Evolutionary conservation across 257 asterid genomes (phyloP).

Genomic region (Parsonsia alboflavescens): DNA sequence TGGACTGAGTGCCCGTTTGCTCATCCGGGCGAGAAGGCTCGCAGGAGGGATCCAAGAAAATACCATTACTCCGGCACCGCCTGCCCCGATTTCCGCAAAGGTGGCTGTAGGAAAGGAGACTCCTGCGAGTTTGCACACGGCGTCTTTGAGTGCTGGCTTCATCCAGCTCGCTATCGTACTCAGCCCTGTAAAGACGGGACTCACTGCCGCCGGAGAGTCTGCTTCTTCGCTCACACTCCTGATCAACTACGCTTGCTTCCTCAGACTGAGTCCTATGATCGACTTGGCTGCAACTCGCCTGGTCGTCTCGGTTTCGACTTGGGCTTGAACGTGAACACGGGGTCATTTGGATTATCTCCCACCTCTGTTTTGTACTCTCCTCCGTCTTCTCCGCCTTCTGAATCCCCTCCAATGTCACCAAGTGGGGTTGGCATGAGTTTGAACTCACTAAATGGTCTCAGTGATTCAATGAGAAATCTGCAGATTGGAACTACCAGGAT

Average conservation of each 20-base stretch:
- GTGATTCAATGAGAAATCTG: conserved; percentile 56
- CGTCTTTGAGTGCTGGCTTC: conserved; percentile 92
- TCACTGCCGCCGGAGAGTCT: conserved; percentile 77
- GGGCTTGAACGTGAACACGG: not conserved
- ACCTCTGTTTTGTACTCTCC: conserved; percentile 40
- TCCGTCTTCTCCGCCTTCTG: conserved; percentile 43
- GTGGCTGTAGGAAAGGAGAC: conserved; percentile 66
- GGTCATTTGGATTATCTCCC: conserved; percentile 26
- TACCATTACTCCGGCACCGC: conserved; percentile 63
- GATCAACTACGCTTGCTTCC: conserved; percentile 65
- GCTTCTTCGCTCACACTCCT: conserved; percentile 88
- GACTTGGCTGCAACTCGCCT: conserved; percentile 20
- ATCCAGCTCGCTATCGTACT: conserved; percentile 88
- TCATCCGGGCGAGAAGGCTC: conserved; percentile 92
- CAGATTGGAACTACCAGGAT: conserved; percentile 44
- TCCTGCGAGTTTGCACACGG: conserved; percentile 90
- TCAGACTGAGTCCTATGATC: conserved; percentile 36
- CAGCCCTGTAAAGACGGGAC: conserved; percentile 88
- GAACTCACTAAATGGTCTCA: conserved; percentile 30
- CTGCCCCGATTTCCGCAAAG: conserved; percentile 72
- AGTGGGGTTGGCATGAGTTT: conserved; percentile 25
- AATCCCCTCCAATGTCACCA: conserved; percentile 63
- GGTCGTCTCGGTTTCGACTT: conserved; percentile 27
- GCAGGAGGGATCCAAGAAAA: conserved; percentile 77
- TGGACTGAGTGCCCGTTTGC: conserved; percentile 95